Base-by-base conservation (phyloP, 768 basidiomycete genomes). In the Hygrophoropsis aurantiaca region DNA sequence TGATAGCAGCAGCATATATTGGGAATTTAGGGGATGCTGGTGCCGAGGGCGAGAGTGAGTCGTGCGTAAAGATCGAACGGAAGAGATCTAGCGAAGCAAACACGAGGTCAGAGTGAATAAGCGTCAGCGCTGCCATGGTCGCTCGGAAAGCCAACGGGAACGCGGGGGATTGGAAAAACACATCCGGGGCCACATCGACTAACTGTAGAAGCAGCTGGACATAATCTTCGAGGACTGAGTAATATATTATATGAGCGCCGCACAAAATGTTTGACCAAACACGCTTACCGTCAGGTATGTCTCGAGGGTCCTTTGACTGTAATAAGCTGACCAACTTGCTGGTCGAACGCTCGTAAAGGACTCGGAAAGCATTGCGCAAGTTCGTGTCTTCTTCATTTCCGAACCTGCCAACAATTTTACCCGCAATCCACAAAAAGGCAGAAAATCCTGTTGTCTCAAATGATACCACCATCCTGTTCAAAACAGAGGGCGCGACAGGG, bases 391-490 rank as follows among this genome's bases (percentile, higher is more conserved):
- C 75, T 46, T 83, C 81, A 38, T 82, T 73, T 15, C 87, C 91
- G 59, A 88, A 97, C 54, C 81, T 78, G 25, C 74, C 74, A n/a
- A 91, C 77, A 21, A 90, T 66, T 67, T 97, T 97, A 36, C 92
- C 89, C 24, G 83, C 85, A 49, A 98, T 90, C 97, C 97, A 99
- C 18, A 98, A 65, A 67, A 91, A 98, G 53, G 88, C 86, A 10
- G 94, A 79, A 58, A 84, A 82, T 0, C 87, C 89, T 9, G 88
- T 90, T 9, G 73, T 67, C 56, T 91, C 89, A 59, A 97, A 99
- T 6, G 80, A 77, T 7, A 76, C 58, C 2, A 83, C 77, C 87
- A 98, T 87, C 42, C 90, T 78, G 6, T 75, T 74, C 38, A 95
- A 67, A 2, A 94, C 74, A 0, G 83, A 73, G 19, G 90, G 79